These are phyloP conservation scores for Candida frijolesensis DNA, from an alignment of 1,139 yeast genomes.

Conservation along the genomic window DNA sequence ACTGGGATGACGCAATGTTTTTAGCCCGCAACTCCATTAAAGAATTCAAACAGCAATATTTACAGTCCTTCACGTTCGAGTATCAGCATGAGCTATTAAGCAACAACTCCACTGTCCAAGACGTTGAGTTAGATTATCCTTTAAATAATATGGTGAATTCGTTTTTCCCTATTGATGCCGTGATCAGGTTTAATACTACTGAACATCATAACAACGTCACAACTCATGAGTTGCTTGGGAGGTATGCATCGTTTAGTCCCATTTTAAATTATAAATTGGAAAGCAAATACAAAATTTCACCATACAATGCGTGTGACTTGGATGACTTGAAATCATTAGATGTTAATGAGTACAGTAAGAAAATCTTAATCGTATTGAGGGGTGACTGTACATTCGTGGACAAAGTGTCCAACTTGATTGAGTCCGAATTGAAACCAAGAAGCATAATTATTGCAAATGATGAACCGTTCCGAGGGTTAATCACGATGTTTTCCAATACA, in stretches of 20 bases:
- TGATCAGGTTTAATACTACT: conserved; percentile 33
- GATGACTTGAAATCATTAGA: conserved; percentile 12
- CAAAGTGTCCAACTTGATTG: conserved; percentile 35
- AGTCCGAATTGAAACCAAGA: conserved; percentile 31
- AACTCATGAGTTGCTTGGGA: conserved; percentile 30
- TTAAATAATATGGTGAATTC: conserved; percentile 40
- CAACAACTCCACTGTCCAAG: conserved; percentile 6
- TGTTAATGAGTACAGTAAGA: conserved; percentile 18
- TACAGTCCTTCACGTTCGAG: conserved; percentile 5
- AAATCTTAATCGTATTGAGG: conserved; percentile 37
- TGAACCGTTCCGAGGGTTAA: conserved; percentile 40
- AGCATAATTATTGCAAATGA: conserved; percentile 45
- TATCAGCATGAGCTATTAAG: conserved; percentile 4
- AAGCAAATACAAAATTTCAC: conserved; percentile 30
- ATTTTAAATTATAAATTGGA: conserved; percentile 27
- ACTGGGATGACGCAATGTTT: conserved; percentile 29
- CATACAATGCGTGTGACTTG: conserved; percentile 32
- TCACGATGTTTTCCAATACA: conserved; percentile 46
- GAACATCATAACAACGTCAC: conserved; percentile 16
- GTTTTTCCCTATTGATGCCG: conserved; percentile 46
- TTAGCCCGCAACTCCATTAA: conserved; percentile 29
- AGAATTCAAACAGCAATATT: conserved; percentile 24
- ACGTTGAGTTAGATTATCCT: conserved; percentile 37
- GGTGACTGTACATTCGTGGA: conserved; percentile 49
- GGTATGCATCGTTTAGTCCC: conserved; percentile 50